Percentiles rank a stretch among this genome's conserved stretches.
Evolutionary conservation across 257 asterid species (phyloP).

Genomic region (Jacaranda copaia): DNA sequence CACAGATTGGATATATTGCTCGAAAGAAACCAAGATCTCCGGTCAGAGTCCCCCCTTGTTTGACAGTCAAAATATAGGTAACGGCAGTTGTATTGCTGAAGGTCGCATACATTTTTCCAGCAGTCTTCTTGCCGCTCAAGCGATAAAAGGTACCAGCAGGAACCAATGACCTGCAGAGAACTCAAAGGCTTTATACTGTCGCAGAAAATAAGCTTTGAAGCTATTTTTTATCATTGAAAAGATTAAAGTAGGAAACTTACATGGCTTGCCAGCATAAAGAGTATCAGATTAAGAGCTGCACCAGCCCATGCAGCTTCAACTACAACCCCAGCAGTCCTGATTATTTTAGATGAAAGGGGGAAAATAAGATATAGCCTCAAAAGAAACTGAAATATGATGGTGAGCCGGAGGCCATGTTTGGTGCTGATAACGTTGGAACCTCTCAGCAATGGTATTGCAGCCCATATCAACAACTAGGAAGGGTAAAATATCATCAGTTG

Average conservation of each 20-base stretch:
- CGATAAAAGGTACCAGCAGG: conserved; percentile 76
- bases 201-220: not conserved
- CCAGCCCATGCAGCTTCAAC: conserved; percentile 87
- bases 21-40: conserved; percentile 52
- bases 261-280: conserved; percentile 80
- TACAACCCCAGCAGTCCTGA: conserved; percentile 67
- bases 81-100: conserved; percentile 47
- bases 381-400: conserved; percentile 61
- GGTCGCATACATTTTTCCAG: conserved; percentile 71
- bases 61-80: conserved; percentile 63
- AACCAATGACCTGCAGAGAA: conserved; percentile 61
- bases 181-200: not conserved
- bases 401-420: conserved; percentile 56
- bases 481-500: conserved; percentile 3
- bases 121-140: conserved; percentile 72
- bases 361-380: conserved; percentile 59
- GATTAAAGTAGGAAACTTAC: conserved; percentile 44
- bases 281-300: conserved; percentile 72
- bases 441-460: conserved; percentile 56
- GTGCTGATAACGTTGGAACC: conserved; percentile 59
- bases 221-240: not conserved
- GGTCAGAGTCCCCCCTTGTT: conserved; percentile 25
- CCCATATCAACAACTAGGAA: conserved; percentile 70
- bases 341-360: conserved; percentile 69
- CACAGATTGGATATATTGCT: conserved; percentile 67